Evolutionary conservation across 495 filamentous ascomycete genomes (phyloP).

Genomic region (Aspergillus wentii): DNA sequence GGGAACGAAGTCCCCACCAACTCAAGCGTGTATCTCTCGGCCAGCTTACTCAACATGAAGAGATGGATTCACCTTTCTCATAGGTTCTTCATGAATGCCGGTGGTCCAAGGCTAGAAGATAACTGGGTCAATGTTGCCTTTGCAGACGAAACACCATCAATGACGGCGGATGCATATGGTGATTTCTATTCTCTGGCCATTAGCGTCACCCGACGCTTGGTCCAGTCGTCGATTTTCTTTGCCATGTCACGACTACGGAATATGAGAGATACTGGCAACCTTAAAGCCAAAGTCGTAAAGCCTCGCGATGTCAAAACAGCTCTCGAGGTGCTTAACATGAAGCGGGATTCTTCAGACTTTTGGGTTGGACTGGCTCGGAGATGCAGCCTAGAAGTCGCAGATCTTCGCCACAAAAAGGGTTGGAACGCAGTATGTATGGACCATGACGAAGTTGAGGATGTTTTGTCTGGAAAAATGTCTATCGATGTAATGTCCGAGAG

Average conservation of each 20-base stretch:
- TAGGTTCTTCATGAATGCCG: conserved; percentile 74
- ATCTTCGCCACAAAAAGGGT: conserved; percentile 29
- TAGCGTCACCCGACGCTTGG: conserved; percentile 61
- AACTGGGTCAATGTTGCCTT: conserved; percentile 59
- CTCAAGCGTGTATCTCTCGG: conserved; percentile 37
- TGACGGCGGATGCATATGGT: conserved; percentile 61
- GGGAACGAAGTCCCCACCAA: background rate
- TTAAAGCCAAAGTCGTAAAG: conserved; percentile 38
- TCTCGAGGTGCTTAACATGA: conserved; percentile 43
- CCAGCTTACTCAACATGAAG: conserved; percentile 51
- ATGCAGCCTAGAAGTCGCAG: conserved; percentile 52
- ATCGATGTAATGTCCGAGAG: conserved; percentile 3
- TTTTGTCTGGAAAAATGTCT: conserved; percentile 24
- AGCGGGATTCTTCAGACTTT: conserved; percentile 35
- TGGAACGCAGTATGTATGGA: conserved; percentile 27
- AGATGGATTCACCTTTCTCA: conserved; percentile 62
- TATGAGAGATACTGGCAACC: conserved; percentile 28
- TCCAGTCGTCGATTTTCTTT: conserved; percentile 63
- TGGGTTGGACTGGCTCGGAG: conserved; percentile 59
- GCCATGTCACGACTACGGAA: conserved; percentile 53
- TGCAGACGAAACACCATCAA: conserved; percentile 51
- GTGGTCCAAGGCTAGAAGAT: conserved; percentile 42
- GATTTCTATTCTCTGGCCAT: conserved; percentile 69
- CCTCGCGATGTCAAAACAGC: conserved; percentile 63
- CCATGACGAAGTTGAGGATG: conserved; percentile 52